phyloP scores from a whole-genome alignment of 768 basidiomycete species.

The Glaciozyma martinii region DNA sequence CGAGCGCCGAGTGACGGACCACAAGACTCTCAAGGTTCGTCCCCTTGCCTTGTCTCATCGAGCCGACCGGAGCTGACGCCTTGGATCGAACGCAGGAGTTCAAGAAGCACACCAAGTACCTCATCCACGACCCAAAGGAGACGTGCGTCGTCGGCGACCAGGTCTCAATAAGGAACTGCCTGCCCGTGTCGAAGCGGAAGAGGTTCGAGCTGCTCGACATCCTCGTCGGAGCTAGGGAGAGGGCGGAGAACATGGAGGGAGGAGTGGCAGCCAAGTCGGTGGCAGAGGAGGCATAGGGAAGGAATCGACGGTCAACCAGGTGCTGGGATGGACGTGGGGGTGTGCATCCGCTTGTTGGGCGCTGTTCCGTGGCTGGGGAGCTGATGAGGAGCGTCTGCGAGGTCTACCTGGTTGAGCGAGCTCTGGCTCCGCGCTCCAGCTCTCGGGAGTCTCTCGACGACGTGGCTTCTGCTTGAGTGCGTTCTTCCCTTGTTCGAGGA shows the following conservation, averaged over 20 bases:
- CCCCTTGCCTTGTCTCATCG: background rate
- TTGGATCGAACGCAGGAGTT: constrained; percentile 8
- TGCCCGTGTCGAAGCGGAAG: constrained; percentile 27
- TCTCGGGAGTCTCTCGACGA: too few relatives aligned
- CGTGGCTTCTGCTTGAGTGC: too few relatives aligned
- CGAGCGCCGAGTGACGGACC: constrained; percentile 25
- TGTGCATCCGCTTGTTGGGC: too few relatives aligned
- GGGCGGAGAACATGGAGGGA: constrained; percentile 4
- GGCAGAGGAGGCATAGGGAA: too few relatives aligned
- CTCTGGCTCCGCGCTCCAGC: too few relatives aligned
- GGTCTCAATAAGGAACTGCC: constrained; percentile 30
- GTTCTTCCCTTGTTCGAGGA: too few relatives aligned
- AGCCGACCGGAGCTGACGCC: background rate
- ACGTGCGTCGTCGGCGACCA: constrained; percentile 23
- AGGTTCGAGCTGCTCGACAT: constrained; percentile 29
- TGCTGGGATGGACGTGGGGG: too few relatives aligned
- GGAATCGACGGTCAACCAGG: too few relatives aligned
- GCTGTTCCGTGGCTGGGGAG: too few relatives aligned
- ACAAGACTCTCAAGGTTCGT: constrained; percentile 29
- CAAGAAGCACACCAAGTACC: constrained; percentile 24
- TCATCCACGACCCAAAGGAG: constrained; percentile 26
- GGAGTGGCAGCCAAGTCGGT: too few relatives aligned
- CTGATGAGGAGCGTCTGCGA: too few relatives aligned
- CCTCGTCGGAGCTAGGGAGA: constrained; percentile 13
- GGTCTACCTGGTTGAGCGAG: too few relatives aligned